Conservation (phyloP, 768 basidiomycete genomes). For the Suillus paluster region DNA sequence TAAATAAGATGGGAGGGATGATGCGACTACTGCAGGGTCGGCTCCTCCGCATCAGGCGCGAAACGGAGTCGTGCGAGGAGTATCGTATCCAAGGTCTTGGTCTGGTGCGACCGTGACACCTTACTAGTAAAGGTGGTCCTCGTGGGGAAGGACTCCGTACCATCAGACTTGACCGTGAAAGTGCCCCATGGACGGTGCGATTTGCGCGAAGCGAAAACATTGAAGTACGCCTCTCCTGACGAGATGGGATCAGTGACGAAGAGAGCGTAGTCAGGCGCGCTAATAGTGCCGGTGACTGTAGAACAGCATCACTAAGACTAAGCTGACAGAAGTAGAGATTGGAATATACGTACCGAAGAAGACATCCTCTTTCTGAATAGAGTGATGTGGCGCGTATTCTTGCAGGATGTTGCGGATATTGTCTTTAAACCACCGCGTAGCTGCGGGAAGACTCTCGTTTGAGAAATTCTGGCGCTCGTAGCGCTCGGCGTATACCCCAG, state of each 20-base stretch:
- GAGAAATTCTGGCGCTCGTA: constrained; percentile 72
- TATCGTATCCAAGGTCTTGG: constrained; percentile 59
- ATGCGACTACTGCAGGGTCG: constrained; percentile 43
- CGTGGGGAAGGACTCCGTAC: constrained; percentile 40
- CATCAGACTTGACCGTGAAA: constrained; percentile 63
- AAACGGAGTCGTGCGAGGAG: constrained; percentile 71
- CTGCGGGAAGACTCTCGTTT: constrained; percentile 50
- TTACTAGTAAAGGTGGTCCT: constrained; percentile 51
- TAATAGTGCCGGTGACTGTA: constrained; percentile 70
- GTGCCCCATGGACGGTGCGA: constrained; percentile 72
- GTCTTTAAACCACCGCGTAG: constrained; percentile 74
- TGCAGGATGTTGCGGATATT: constrained; percentile 68
- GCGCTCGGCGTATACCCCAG: constrained; percentile 70
- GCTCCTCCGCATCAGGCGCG: constrained; percentile 60
- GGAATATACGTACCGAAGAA: constrained; percentile 45
- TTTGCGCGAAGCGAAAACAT: constrained; percentile 57
- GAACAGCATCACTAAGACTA: not conserved
- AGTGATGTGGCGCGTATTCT: constrained; percentile 49
- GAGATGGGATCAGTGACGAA: constrained; percentile 76
- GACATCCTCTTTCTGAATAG: constrained; percentile 62
- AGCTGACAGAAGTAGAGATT: not conserved
- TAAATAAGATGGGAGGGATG: not conserved
- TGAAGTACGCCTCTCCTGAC: constrained; percentile 70
- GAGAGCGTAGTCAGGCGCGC: constrained; percentile 71
- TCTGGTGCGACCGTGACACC: constrained; percentile 51